Conservation (phyloP, 2,329 filamentous ascomycete species). For the Monosporascus sp. region DNA sequence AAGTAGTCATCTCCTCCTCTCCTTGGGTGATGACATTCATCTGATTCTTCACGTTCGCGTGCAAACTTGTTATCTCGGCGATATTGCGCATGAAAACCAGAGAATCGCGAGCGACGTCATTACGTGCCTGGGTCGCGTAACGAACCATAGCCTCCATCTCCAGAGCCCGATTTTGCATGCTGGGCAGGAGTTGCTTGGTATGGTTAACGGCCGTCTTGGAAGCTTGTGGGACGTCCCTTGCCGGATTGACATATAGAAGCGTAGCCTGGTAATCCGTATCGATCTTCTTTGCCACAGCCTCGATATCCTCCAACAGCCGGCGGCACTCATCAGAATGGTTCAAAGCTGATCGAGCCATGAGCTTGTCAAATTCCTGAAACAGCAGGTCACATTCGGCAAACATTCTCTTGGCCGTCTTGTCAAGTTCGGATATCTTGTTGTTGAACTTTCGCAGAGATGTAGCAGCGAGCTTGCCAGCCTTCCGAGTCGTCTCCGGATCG, state of each 20-base stretch:
- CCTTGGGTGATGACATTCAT: conserved; percentile 68
- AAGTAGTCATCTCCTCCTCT: conserved; percentile 71
- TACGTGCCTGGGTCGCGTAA: conserved; percentile 61
- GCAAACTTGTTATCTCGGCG: conserved; percentile 70
- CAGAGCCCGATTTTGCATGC: conserved; percentile 46
- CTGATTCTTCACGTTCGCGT: conserved; percentile 67
- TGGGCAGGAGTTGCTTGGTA: conserved; percentile 58
- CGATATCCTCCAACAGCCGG: conserved; percentile 76
- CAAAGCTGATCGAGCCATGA: conserved; percentile 49
- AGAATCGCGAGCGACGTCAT: conserved; percentile 60
- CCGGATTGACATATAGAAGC: conserved; percentile 60
- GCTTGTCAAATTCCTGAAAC: conserved; percentile 58
- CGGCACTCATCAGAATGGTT: conserved; percentile 58
- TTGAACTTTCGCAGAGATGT: conserved; percentile 56
- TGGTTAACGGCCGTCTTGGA: conserved; percentile 61
- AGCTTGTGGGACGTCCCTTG: conserved; percentile 54
- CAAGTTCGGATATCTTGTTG: conserved; percentile 55
- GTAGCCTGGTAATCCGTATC: conserved; percentile 79
- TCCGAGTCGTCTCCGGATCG: conserved; percentile 66
- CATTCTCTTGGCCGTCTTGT: conserved; percentile 55
- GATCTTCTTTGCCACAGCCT: conserved; percentile 81
- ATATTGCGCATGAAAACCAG: conserved; percentile 77
- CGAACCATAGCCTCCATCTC: conserved; percentile 60
- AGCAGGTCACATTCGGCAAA: conserved; percentile 57
- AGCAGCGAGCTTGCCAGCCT: conserved; percentile 62